Evolutionary conservation across 306 rosid genomes (phyloP).

Genomic region (Sechiopsis laciniata): DNA sequence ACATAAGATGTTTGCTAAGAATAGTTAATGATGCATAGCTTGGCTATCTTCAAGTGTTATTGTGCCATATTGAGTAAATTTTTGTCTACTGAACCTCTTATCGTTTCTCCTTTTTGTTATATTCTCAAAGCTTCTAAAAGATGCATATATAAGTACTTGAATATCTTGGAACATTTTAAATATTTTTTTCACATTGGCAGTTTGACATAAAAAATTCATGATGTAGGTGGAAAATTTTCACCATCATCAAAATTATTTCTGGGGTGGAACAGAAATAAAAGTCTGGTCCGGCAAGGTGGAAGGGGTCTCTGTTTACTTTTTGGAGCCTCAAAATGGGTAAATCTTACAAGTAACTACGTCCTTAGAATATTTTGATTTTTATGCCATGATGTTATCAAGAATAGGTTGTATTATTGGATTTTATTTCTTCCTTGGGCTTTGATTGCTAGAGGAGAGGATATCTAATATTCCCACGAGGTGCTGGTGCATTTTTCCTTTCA

Average conservation of each 20-base stretch:
- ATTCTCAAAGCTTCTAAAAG: slow-evolving; percentile 1
- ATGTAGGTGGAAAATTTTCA: slow-evolving; percentile 70
- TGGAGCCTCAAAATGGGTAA: slow-evolving; percentile 98
- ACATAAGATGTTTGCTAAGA: neutral
- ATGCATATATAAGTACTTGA: neutral
- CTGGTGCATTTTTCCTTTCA: neutral
- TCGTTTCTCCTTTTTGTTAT: neutral
- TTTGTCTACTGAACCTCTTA: neutral
- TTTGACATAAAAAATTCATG: neutral
- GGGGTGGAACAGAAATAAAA: slow-evolving; percentile 91
- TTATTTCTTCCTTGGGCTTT: slow-evolving; percentile 1
- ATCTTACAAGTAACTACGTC: slow-evolving; percentile 23
- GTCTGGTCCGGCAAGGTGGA: slow-evolving; percentile 92
- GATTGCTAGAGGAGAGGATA: neutral
- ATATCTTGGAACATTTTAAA: neutral
- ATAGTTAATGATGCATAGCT: neutral
- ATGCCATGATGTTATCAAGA: neutral
- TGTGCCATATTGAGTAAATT: neutral
- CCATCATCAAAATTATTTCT: slow-evolving; percentile 43
- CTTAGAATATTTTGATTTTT: neutral
- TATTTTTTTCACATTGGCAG: neutral
- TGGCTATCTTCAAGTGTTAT: too few relatives aligned
- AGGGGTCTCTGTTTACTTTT: slow-evolving; percentile 79
- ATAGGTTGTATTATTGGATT: slow-evolving; percentile 7
- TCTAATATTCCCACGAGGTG: neutral